Base-by-base conservation (phyloP, 345 rosid genomes). In the Lepidium africanum region DNA sequence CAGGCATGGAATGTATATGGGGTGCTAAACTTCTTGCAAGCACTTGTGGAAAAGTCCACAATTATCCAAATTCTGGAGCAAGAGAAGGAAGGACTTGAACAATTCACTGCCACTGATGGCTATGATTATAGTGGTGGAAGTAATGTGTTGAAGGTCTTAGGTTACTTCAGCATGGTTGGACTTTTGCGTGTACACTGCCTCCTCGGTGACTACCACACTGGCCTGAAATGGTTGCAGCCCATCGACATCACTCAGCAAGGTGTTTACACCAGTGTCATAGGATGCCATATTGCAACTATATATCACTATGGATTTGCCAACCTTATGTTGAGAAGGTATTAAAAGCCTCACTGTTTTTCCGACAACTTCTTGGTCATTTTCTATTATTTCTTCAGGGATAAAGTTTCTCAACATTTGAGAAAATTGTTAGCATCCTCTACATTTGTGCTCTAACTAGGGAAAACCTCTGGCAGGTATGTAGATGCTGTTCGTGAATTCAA, bases 1-100 rank as follows among this genome's bases (percentile, higher is more conserved):
- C 76, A 92, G 99, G 95, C 97, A 5, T 94, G 99, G 96, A 94
- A 86, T 81, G 99, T 94, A 42, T 89, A 91, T 69, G 97, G 99
- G 36, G 97, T 94, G 79, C 99, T 94, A 67, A 94, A 94, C 80
- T 94, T 74, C 81, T 86, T 94, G 96, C 95, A 94, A 91, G 97
- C 97, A 3, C 85, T 94, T 60, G 92, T 91, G 76, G 97, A 94
- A 74, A 94, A 94, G 85, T 94, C 99, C 0, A 77, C 63, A 51
- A 91, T 94, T 59, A 77, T 83, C 75, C 88, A 89, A 77, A 94
- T 94, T 63, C 76, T 94, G 65, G 99, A 94, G 81, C 91, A 80
- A 74, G 99, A 95, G 76, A 91, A 89, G 81, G 92, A 86, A 62
- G 96, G 96, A 15, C 76, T 82, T 67, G 99, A 89, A 62, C 97